Conservation (phyloP, 2,329 filamentous ascomycete species). For the Cladorrhinum sp. region DNA sequence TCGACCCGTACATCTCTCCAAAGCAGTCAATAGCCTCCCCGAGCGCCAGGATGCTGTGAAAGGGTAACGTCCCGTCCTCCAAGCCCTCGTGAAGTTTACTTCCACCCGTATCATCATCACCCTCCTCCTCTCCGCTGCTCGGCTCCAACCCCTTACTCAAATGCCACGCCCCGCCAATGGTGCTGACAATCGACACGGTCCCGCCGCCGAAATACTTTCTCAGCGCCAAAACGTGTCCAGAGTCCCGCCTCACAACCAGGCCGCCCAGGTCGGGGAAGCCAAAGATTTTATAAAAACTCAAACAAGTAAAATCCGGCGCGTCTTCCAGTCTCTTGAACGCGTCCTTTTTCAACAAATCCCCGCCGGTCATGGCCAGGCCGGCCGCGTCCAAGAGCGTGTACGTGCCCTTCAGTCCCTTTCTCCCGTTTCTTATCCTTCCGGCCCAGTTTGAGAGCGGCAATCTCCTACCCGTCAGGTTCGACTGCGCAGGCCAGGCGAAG, state of each 20-base stretch:
- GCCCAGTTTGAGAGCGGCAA: slow-evolving; percentile 55
- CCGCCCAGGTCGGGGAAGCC: slow-evolving; percentile 64
- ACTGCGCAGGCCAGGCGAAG: slow-evolving; percentile 67
- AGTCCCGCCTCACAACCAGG: slow-evolving; percentile 54
- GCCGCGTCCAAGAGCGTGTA: slow-evolving; percentile 62
- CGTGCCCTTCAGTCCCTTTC: slow-evolving; percentile 36
- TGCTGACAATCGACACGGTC: slow-evolving; percentile 59
- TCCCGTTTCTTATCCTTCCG: slow-evolving; percentile 34
- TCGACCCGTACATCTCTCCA: slow-evolving; percentile 52
- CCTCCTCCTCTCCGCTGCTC: slow-evolving; percentile 18
- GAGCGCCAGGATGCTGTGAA: slow-evolving; percentile 62
- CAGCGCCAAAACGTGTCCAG: slow-evolving; percentile 52
- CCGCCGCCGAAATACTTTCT: slow-evolving; percentile 66
- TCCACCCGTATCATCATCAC: slow-evolving; percentile 19
- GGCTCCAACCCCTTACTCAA: slow-evolving; percentile 47
- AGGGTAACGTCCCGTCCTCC: slow-evolving; percentile 65
- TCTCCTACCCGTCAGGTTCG: slow-evolving; percentile 65
- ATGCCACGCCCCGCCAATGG: slow-evolving; percentile 51
- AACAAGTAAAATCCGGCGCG: slow-evolving; percentile 58
- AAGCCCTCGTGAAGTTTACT: slow-evolving; percentile 55
- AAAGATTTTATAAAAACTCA: slow-evolving; percentile 66
- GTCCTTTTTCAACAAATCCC: slow-evolving; percentile 48
- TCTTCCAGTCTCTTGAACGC: slow-evolving; percentile 47
- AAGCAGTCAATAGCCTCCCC: slow-evolving; percentile 58
- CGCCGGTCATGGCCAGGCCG: slow-evolving; percentile 60